Evolutionary conservation across 805 yeast genomes (phyloP), one percentile per base, ranked within the genome.

Genomic region (Lachancea nothofagi): DNA sequence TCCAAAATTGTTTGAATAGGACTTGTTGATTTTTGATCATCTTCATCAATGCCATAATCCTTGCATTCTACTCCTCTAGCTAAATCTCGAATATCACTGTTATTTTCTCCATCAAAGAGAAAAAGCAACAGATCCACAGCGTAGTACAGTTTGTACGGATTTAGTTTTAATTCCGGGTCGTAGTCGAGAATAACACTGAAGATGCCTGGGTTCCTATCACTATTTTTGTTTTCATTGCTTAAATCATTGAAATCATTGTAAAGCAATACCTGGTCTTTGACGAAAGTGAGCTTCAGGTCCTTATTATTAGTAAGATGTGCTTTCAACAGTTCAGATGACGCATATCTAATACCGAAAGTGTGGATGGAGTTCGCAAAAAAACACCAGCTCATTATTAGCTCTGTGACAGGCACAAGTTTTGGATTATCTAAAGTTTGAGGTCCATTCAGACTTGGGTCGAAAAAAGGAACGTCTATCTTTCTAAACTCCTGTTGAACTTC

Each of bases 61-160:
- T 95, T 95, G 24, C 75, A 61, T 3, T 59, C 62, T n/a, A 85
- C 66, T 0, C 57, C 53, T 33, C 75, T 60, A 0, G 82, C 72
- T 10, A 69, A 43, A 6, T 66, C 65, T 46, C 75, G 74, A 13
- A 75, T 64, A 14, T 71, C 76, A 43, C 62, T 65, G 27, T 74
- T 81, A 40, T 74, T 75, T 22, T 51, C 46, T 5, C 53, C 55
- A 12, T 43, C 25, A 45, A 88, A 72, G 2, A 88, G 56, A 40
- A 74, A 75, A 30, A 83, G 67, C 17, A 90, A 56, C 3, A 86
- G 65, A 3, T 78, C 72, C 2, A 83, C 67, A 0, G 96, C 77
- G 62, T 90, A 89, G 93, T 95, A 93, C 1, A 78, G 62, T 51
- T 79, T 77, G 56, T 88, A 93, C 0, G 99, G 97, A 49, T 93